Percentiles rank a stretch among this genome's conserved stretches.
These are phyloP conservation scores for Sporothrix brasiliensis DNA, from an alignment of 2,329 filamentous ascomycete species.

Conservation along the genomic window DNA sequence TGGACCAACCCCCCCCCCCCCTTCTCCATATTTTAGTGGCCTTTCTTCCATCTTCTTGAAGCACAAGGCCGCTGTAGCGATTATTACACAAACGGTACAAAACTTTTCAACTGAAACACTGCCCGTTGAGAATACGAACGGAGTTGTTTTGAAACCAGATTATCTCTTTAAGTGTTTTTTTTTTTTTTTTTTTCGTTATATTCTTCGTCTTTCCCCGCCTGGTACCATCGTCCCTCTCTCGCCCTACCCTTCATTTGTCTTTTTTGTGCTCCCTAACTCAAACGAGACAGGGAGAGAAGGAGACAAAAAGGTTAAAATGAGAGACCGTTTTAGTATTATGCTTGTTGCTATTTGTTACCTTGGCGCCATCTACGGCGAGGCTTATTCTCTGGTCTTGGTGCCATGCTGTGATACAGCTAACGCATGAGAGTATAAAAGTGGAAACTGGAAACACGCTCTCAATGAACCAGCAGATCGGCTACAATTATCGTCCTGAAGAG, in stretches of 20 bases:
- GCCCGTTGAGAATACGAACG: slow-evolving; percentile 16
- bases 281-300: neutral
- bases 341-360: neutral
- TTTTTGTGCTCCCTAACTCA: slow-evolving; percentile 25
- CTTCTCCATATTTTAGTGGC: slow-evolving; percentile 6
- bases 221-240: neutral
- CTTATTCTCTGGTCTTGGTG: slow-evolving; percentile 28
- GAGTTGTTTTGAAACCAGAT: neutral
- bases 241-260: neutral
- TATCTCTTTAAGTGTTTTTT: neutral
- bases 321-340: slow-evolving; percentile 6
- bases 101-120: slow-evolving; percentile 29
- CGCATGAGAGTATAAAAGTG: neutral
- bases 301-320: slow-evolving; percentile 11
- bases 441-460: neutral
- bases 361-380: slow-evolving; percentile 15
- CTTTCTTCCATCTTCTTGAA: neutral
- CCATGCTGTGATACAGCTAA: slow-evolving; percentile 30
- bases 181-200: neutral
- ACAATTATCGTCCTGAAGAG: neutral
- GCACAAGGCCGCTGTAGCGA: neutral
- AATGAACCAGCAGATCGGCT: neutral
- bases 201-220: neutral
- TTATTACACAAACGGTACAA: slow-evolving; percentile 26
- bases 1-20: neutral